Evolutionary conservation across 2,329 filamentous ascomycete genomes (phyloP), one percentile per base, ranked within the genome.

Genomic region (Pseudogymnoascus pannorum): DNA sequence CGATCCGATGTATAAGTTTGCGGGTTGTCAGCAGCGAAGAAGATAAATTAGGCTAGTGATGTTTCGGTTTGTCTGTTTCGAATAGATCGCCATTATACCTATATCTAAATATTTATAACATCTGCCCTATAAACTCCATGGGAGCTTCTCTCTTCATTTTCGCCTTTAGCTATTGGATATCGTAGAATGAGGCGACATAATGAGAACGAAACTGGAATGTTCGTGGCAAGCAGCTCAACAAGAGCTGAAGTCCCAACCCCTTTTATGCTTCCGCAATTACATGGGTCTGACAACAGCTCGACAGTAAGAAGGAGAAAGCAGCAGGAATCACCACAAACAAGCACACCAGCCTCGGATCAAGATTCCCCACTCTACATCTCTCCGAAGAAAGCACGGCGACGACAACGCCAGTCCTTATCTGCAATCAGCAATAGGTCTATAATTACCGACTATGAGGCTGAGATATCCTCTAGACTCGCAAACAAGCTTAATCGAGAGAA

Each of bases 391-490:
- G 29, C 22, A 20, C 40, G 36, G 40, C 57, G 48, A 40, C 57
- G 35, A 57, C 14, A n/a, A 3, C 54, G 64, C 18, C 64, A 65
- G 29, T 69, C 66, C 12, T 59, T 71, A n/a, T 70, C 68, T 11
- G 60, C 60, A n/a, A 65, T 70, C 48, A 65, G 68, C 35, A 69
- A 71, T 51, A 48, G 48, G 12, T 57, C 63, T 3, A 33, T 51
- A 16, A 58, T 54, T 42, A 64, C 48, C 58, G 51, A 62, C 4
- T 65, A 66, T 33, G 64, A 58, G 7, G 42, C 64, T 7, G 57
- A 58, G 31, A 58, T 24, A 58, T 38, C 16, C 60, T 60, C 22
- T 61, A 67, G 20, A n/a, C 58, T 57, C 18, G n/a, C 5, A 48
- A 58, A 6, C 20, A 59, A 5, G 40, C 57, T 11, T 54, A 59